Evolutionary conservation across 106 monocot genomes (phyloP), one percentile per base, ranked within the genome.

Genomic region (Dioscorea dumetorum): DNA sequence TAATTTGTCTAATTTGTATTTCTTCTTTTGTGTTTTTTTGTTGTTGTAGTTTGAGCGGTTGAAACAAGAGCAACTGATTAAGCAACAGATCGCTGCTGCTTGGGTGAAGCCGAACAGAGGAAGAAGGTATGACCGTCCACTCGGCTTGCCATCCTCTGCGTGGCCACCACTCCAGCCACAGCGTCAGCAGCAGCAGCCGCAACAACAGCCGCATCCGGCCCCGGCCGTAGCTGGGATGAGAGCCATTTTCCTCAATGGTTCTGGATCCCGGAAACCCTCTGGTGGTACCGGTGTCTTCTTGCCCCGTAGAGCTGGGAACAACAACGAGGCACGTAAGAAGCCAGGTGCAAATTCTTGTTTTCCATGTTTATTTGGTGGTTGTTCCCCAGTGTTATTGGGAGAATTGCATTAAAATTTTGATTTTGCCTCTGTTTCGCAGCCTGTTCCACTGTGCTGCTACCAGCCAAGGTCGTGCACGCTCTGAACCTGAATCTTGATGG

Each of bases 241-340:
- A 22, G 75, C 80, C 12, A 64, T 75, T 21, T 75, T 75, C 23
- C 62, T 75, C 19, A 61, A 21, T 10, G 57, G 50, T 1, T 4
- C 50, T 33, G 63, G 51, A 5, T 12, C 50, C 1, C 48, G 71
- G 23, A 60, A 24, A 61, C 66, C 70, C 35, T 76, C 80, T 6
- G 53, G 50, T 14, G 82, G 82, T 5, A 80, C 80, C 10, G 80
- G 80, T 8, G 80, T 80, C 10, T 80, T 80, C 70, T 62, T 80
- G 9, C 80, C 80, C 3, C 75, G 74, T 49, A 23, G 67, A 41
- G 52, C 60, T 14, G 75, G 71, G 0, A 61, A 32, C 21, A 66
- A 59, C 0, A 3, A 70, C 15, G 71, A 80, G 10, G 23, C 22
- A 5, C 58, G 75, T 8, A 80, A 67, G 57, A 80, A 75, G 33